Percentiles rank a stretch among this genome's conserved stretches.
These are phyloP conservation scores for Coniella vitis DNA, from an alignment of 2,329 filamentous ascomycete genomes.

Conservation along the genomic window DNA sequence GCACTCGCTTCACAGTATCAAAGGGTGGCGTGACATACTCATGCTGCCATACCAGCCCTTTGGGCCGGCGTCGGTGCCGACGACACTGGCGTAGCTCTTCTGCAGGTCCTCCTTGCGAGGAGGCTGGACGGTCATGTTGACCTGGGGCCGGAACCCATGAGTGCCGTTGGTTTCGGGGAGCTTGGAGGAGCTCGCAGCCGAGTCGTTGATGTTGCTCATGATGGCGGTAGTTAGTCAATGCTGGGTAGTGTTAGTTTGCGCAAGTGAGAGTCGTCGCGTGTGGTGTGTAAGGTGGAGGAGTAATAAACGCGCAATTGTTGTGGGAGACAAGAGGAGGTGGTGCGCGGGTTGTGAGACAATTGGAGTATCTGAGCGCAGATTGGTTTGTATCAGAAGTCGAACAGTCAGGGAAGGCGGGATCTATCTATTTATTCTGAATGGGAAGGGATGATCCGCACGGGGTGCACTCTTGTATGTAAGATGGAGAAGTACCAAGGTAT, in stretches of 20 bases:
- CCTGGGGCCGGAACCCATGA: slow-evolving; percentile 41
- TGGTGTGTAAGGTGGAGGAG: too few relatives aligned
- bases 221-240: background rate
- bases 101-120: slow-evolving; percentile 80
- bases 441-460: too few relatives aligned
- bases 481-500: too few relatives aligned
- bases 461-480: too few relatives aligned
- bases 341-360: too few relatives aligned
- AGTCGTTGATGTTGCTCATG: slow-evolving; percentile 1
- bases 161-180: slow-evolving; percentile 19
- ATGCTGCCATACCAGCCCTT: slow-evolving; percentile 88
- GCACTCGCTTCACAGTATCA: background rate
- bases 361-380: too few relatives aligned
- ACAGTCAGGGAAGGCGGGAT: too few relatives aligned
- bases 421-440: too few relatives aligned
- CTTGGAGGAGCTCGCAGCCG: slow-evolving; percentile 18
- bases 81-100: slow-evolving; percentile 64
- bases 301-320: too few relatives aligned
- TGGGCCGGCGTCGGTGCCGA: slow-evolving; percentile 58
- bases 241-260: background rate
- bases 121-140: slow-evolving; percentile 66
- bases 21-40: slow-evolving; percentile 47
- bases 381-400: too few relatives aligned
- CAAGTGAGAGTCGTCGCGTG: background rate
- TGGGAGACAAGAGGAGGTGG: too few relatives aligned